Evolutionary conservation across 2,329 filamentous ascomycete species (phyloP).

Genomic region (Didymella lethalis): DNA sequence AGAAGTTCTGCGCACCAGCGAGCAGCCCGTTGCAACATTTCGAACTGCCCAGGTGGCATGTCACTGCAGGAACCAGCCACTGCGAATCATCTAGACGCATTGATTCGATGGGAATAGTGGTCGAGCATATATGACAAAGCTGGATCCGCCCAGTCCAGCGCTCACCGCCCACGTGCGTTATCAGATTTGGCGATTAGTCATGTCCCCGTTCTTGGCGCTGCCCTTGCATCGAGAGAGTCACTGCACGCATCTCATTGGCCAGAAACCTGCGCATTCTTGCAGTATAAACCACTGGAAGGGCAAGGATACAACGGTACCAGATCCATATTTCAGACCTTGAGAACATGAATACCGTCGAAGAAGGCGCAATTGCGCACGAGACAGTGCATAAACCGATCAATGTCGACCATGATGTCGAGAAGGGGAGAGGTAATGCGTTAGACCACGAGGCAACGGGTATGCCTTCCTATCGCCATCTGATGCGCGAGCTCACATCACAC

Average conservation of each 20-base stretch:
- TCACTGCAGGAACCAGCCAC: neutral
- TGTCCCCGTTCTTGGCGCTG: neutral
- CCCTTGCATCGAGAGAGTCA: conserved; percentile 13
- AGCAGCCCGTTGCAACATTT: neutral
- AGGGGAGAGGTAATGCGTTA: conserved; percentile 4
- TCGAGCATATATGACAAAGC: neutral
- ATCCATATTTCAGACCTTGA: neutral
- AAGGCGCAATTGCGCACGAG: conserved; percentile 17
- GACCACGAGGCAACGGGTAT: conserved; percentile 5
- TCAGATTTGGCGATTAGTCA: conserved; percentile 3
- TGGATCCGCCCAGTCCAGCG: neutral
- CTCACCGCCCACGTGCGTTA: conserved; percentile 7
- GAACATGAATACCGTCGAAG: conserved; percentile 31
- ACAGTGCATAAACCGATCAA: conserved; percentile 3
- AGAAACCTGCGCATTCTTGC: neutral
- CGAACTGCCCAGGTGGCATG: neutral
- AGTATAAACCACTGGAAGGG: neutral
- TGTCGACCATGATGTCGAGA: conserved; percentile 23
- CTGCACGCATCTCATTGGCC: conserved; percentile 22
- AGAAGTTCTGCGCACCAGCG: neutral
- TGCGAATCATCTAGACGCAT: neutral
- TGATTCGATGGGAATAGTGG: neutral
- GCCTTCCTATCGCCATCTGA: neutral
- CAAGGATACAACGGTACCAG: conserved; percentile 3
- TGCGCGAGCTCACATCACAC: neutral